Base-by-base conservation (phyloP, 495 filamentous ascomycete species). In the Extremus antarcticus region DNA sequence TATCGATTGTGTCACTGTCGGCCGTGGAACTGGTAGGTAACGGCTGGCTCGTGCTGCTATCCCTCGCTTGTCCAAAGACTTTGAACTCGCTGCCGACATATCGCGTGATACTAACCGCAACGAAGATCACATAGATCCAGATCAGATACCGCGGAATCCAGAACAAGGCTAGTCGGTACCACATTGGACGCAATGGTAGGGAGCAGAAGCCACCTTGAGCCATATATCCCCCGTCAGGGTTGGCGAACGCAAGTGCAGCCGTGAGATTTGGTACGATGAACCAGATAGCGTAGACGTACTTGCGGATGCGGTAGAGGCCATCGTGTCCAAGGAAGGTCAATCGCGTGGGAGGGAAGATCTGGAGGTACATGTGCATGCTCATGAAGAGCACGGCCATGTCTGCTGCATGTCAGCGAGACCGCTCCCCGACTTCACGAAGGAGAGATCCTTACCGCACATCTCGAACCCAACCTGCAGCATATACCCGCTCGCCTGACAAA, bases 81-180 rank as follows among this genome's bases (percentile, higher is more conserved):
- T 55, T 56, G 46, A 79, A 76, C 51, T 72, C 70, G 45, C 68
- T 68, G 16, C 73, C 70, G 13, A 86, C 78, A 58, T 87, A 83
- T n/a, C 81, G 62, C 62, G 88, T 87, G 25, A 89, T 81, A 1
- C 76, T 73, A 22, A 76, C 67, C 56, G 86, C 86, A 10, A 87
- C 78, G 47, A 71, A 61, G 11, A 85, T 60, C 53, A 87, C 80
- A 41, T 74, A 70, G 32, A 73, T 65, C 59, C 82, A 77, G 25
- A 89, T 81, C 22, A 86, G 50, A 56, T 89, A 90, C 25, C 86
- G 75, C 25, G 86, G 86, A 16, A 82, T 73, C 86, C 86, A 90
- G 47, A 76, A 76, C 25, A 89, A 71, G 2, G 76, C 78, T 25
- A 84, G 70, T 35, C 81, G 75, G 58, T 80, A 83, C 83, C 82